These are phyloP conservation scores for Gracilaria gracilis DNA, from an alignment of 23 red algal species.

Conservation along the genomic window DNA sequence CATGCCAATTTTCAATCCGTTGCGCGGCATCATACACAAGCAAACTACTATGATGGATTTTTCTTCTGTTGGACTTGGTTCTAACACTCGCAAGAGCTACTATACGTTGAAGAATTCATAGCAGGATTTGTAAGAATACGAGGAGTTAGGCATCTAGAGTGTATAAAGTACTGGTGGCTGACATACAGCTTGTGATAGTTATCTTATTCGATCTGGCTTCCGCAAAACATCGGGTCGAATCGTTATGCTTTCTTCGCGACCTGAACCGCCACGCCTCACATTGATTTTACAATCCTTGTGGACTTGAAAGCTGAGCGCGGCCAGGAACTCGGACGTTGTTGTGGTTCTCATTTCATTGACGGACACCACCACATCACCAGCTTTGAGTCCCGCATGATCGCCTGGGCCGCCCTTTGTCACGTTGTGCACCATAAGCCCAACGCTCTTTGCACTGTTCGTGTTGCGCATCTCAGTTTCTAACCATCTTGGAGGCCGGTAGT, in stretches of 20 bases:
- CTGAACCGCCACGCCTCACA: slow-evolving; percentile 41
- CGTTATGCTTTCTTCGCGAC: slow-evolving; percentile 43
- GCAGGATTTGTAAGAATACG: not conserved
- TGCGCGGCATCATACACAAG: not conserved
- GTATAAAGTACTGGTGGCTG: not conserved
- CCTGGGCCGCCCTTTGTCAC: slow-evolving; percentile 82
- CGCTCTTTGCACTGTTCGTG: slow-evolving; percentile 63
- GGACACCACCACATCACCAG: slow-evolving; percentile 84
- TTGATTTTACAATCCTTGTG: slow-evolving; percentile 65
- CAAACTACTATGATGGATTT: slow-evolving; percentile 26
- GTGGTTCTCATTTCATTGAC: slow-evolving; percentile 72
- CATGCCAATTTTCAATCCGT: not conserved
- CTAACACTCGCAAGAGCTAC: slow-evolving; percentile 41
- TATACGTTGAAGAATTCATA: slow-evolving; percentile 39
- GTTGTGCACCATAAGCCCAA: slow-evolving; percentile 80
- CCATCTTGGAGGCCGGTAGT: slow-evolving; percentile 70
- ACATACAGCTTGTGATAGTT: not conserved
- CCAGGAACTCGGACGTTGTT: slow-evolving; percentile 61
- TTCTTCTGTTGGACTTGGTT: slow-evolving; percentile 21
- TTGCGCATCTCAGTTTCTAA: slow-evolving; percentile 74
- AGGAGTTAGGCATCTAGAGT: not conserved
- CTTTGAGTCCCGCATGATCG: slow-evolving; percentile 81
- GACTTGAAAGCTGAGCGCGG: slow-evolving; percentile 67
- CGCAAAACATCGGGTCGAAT: slow-evolving; percentile 56
- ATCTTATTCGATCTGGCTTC: not conserved